A percentile compares a stretch with the other conserved stretches of the same genome.
These are phyloP conservation scores for Westerdykella sp. DNA, from an alignment of 2,329 filamentous ascomycete genomes.

Conservation along the genomic window DNA sequence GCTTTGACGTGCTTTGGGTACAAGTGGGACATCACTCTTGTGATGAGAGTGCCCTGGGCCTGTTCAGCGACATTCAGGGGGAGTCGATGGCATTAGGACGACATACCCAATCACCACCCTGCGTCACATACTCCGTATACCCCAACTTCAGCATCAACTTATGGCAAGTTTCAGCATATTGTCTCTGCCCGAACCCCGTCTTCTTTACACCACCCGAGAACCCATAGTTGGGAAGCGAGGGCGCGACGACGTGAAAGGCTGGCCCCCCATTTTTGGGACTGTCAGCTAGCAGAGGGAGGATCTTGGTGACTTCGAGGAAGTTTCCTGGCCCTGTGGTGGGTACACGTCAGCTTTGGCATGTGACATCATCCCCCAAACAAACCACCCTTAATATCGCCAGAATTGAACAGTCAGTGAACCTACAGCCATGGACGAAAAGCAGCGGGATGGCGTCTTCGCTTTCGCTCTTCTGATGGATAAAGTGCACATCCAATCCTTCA, in stretches of 20 bases:
- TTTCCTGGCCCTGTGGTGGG: conserved; percentile 53
- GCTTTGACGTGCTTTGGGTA: conserved; percentile 55
- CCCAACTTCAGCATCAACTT: conserved; percentile 64
- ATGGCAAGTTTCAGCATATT: conserved; percentile 60
- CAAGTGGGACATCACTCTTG: conserved; percentile 53
- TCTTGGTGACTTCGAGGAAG: conserved; percentile 60
- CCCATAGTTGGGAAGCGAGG: conserved; percentile 52
- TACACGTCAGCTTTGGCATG: conserved; percentile 6
- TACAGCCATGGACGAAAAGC: conserved; percentile 62
- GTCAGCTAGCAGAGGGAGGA: conserved; percentile 46
- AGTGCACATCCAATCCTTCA: conserved; percentile 56
- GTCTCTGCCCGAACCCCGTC: conserved; percentile 52
- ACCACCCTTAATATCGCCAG: background rate
- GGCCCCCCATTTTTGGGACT: conserved; percentile 31
- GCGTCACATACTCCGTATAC: conserved; percentile 51
- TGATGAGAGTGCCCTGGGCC: conserved; percentile 39
- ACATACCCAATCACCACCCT: conserved; percentile 63
- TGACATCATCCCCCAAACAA: conserved; percentile 14
- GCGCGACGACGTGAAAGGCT: conserved; percentile 49
- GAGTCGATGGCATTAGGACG: conserved; percentile 41
- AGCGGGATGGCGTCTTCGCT: conserved; percentile 54
- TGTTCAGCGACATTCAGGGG: background rate
- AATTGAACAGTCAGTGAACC: conserved; percentile 3
- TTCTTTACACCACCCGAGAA: conserved; percentile 48
- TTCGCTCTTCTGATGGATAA: conserved; percentile 53